phyloP scores from a whole-genome alignment of 2,329 filamentous ascomycete genomes.

The Daldinia sp. region DNA sequence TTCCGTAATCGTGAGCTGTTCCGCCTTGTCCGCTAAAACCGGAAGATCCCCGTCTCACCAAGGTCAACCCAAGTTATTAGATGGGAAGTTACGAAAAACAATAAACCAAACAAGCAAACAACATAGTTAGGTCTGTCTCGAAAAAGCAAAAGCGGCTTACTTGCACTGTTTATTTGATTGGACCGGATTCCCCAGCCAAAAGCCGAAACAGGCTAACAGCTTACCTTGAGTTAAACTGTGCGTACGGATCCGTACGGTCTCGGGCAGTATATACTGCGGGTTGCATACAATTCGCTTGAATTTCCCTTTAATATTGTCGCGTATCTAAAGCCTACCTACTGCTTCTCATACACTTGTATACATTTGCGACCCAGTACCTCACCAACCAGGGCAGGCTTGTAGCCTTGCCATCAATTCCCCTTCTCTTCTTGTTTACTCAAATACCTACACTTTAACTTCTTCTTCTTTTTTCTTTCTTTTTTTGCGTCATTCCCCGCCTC shows the following conservation, averaged over 20 bases:
- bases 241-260: slow-evolving; percentile 7
- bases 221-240: slow-evolving; percentile 15
- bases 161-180: slow-evolving; percentile 18
- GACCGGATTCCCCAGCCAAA: slow-evolving; percentile 33
- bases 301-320: slow-evolving; percentile 12
- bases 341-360: not conserved
- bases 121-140: slow-evolving; percentile 12
- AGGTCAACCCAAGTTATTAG: slow-evolving; percentile 20
- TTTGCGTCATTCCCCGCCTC: not conserved
- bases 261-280: slow-evolving; percentile 11
- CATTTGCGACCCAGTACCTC: not conserved
- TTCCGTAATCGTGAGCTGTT: slow-evolving; percentile 32
- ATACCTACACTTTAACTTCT: too few species aligned
- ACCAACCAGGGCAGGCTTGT: not conserved
- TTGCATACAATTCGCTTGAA: slow-evolving; percentile 15
- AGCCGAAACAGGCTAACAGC: slow-evolving; percentile 35
- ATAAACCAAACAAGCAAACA: slow-evolving; percentile 29
- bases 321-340: not conserved
- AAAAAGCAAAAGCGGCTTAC: slow-evolving; percentile 20
- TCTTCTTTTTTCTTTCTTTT: not conserved
- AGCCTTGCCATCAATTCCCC: slow-evolving; percentile 4
- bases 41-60: slow-evolving; percentile 8
- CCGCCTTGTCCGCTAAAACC: slow-evolving; percentile 8
- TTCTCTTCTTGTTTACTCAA: slow-evolving; percentile 1
- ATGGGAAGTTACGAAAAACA: slow-evolving; percentile 1